Conservation (phyloP, 2,329 filamentous ascomycete genomes). For the Fusarium papillatum region DNA sequence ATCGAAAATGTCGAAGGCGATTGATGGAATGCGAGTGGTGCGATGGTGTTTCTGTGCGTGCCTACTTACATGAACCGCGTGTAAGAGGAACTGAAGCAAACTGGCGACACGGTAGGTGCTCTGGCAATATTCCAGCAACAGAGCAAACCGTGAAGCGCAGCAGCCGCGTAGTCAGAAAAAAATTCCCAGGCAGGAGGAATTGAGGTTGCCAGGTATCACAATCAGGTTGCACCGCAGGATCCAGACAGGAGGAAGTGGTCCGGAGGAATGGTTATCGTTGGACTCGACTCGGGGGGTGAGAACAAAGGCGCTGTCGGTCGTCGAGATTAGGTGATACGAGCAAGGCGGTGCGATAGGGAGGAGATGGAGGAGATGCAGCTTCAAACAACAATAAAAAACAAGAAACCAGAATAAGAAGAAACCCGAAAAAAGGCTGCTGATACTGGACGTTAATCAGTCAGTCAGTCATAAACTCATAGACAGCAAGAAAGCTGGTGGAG, state of each 20-base stretch:
- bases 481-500: conserved; percentile 42
- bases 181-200: conserved; percentile 23
- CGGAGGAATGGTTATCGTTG: conserved; percentile 18
- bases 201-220: conserved; percentile 30
- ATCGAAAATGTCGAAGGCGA: not conserved
- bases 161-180: conserved; percentile 25
- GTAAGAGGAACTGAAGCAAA: conserved; percentile 23
- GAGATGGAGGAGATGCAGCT: not conserved
- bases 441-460: conserved; percentile 37
- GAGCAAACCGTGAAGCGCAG: conserved; percentile 41
- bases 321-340: conserved; percentile 25
- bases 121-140: conserved; percentile 58
- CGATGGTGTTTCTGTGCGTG: not conserved
- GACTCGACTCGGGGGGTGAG: conserved; percentile 10
- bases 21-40: not conserved
- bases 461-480: conserved; percentile 39
- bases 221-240: conserved; percentile 32
- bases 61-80: conserved; percentile 40
- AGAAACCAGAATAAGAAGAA: conserved; percentile 15
- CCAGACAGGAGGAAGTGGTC: conserved; percentile 15
- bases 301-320: conserved; percentile 8
- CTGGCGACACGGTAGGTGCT: conserved; percentile 39
- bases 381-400: conserved; percentile 8
- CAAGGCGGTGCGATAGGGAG: conserved; percentile 11
- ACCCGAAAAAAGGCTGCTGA: conserved; percentile 36